Conservation (phyloP, 208 protist species). For the Herpetomonas muscarum region DNA sequence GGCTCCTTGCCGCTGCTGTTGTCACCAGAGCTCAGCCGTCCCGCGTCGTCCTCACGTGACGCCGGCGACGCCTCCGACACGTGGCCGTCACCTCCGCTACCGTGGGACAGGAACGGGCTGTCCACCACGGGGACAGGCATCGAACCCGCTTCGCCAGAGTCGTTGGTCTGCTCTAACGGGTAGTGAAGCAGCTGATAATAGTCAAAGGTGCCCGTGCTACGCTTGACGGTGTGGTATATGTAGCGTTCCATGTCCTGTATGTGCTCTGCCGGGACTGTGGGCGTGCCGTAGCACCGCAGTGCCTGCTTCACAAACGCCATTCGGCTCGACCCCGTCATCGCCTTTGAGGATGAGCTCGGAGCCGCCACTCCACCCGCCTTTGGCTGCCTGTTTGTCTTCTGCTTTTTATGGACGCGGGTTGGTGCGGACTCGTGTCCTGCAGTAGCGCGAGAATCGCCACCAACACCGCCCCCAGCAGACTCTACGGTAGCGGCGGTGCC, state of each 20-base stretch:
- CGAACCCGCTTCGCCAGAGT: too few species aligned
- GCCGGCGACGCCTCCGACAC: not conserved
- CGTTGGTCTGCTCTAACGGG: conserved; percentile 38
- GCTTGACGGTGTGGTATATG: conserved; percentile 48
- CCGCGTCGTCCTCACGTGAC: not conserved
- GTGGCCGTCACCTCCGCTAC: not conserved
- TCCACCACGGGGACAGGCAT: too few species aligned
- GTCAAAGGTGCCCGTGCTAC: conserved; percentile 38
- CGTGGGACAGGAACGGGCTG: not conserved
- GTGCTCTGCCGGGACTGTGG: conserved; percentile 9
- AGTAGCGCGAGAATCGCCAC: not conserved
- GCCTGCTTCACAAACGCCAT: too few species aligned
- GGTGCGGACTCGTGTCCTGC: too few species aligned
- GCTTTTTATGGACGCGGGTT: not conserved
- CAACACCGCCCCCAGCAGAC: not conserved
- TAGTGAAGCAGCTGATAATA: conserved; percentile 69
- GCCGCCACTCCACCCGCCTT: not conserved
- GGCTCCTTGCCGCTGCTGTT: conserved; percentile 20
- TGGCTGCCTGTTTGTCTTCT: not conserved
- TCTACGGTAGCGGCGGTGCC: not conserved
- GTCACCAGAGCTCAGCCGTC: conserved; percentile 4
- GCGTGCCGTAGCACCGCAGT: not conserved
- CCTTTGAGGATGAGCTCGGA: too few species aligned
- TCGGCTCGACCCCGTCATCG: too few species aligned
- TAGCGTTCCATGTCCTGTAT: conserved; percentile 29